Base-by-base conservation (phyloP, 192 early-diverging fungal genomes). In the Backusella parvicylindrica region DNA sequence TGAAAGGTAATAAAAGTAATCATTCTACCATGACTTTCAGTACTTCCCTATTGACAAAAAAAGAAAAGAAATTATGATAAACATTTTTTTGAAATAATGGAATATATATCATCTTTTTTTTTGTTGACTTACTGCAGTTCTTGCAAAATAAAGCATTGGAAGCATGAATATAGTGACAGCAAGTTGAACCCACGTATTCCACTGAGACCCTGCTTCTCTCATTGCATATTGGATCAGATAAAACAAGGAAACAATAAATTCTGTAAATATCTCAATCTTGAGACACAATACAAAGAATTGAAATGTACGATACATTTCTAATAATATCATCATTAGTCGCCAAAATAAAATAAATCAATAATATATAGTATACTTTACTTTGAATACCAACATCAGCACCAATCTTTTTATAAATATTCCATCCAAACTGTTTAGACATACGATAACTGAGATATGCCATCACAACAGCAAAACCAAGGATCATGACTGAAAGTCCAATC, bases 191-290 rank as follows among this genome's bases (percentile, higher is more conserved):
- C 56, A 69, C 32, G 71, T 78, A 56, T 78, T 67, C 65, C 72
- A 68, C 30, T 60, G 73, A 26, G 73, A 69, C 6, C 77, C 77
- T 56, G 53, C 53, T 23, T 68, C 43, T 31, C 37, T 71, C n/a
- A 74, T 35, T n/a, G 66, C 68, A 50, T 63, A 65, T 43, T 80
- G 79, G 35, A 89, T 89, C 6, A 93, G 77, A 41, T 88, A 82
- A 50, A 93, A 79, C 36, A 86, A 83, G 68, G 91, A 89, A 35
- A 92, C 79, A n/a, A 87, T 79, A 77, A 95, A 94, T 38, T 84
- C 88, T 75, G 94, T 94, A 83, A 94, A 96, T 2, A 93, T 77
- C 74, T 95, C 93, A 15, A 95, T 76, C 80, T 96, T 96, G 56
- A 95, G 83, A 11, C 92, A 80, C 72, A 94, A 80, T 50, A 95